phyloP scores from a whole-genome alignment of 805 yeast species.

The Wickerhamiella azymoides region DNA sequence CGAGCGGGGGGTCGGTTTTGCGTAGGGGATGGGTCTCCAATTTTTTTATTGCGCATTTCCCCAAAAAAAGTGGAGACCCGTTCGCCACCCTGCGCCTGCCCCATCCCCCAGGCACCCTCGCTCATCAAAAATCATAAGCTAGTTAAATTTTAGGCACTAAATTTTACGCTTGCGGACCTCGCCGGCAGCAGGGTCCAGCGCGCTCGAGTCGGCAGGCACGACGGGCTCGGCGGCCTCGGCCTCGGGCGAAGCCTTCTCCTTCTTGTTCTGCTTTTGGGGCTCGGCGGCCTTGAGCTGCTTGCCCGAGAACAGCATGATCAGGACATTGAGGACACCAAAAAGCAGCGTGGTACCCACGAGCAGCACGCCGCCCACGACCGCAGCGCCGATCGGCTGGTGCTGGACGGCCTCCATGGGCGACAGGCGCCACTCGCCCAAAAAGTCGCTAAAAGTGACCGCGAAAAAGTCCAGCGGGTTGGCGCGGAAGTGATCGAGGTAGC shows the following conservation, averaged over 20 bases:
- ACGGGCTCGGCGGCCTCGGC: constrained; percentile 1
- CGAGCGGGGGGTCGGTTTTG: no score
- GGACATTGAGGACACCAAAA: constrained; percentile 19
- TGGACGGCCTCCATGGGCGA: constrained; percentile 24
- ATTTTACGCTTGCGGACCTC: constrained; percentile 2
- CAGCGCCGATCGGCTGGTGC: constrained; percentile 26
- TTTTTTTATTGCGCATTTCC: no score
- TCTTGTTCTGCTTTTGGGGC: neutral
- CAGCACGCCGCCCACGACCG: constrained; percentile 19
- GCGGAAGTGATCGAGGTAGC: constrained; percentile 20
- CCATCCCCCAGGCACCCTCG: no score
- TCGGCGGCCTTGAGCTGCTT: constrained; percentile 9
- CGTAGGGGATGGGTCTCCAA: no score
- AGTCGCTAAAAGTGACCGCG: constrained; percentile 19
- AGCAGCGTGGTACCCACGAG: constrained; percentile 17
- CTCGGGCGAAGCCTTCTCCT: neutral
- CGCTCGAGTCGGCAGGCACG: neutral
- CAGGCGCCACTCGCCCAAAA: constrained; percentile 21
- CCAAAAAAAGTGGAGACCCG: no score
- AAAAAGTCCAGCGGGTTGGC: constrained; percentile 25
- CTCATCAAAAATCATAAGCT: neutral
- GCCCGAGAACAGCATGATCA: constrained; percentile 12
- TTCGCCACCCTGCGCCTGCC: no score
- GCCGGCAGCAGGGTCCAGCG: neutral
- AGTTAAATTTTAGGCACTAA: constrained; percentile 1